Conservation (phyloP, 1,284 basidiomycete species). For the Cryptococcus sp. region DNA sequence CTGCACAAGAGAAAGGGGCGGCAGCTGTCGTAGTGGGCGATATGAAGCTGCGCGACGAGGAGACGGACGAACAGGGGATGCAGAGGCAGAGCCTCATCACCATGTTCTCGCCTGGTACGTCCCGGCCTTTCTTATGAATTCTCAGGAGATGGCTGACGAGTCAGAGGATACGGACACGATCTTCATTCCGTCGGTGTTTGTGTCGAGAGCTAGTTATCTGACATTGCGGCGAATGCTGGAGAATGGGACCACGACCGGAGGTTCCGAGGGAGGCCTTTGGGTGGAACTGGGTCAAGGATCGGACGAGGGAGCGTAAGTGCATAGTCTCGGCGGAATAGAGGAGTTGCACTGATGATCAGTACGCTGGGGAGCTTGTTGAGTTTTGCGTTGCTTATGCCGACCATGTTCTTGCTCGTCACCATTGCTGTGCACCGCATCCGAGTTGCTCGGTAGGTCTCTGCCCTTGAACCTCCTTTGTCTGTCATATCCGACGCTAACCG, state of each 20-base stretch:
- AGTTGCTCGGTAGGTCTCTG: slow-evolving; percentile 27
- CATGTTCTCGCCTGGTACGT: slow-evolving; percentile 71
- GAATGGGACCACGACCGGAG: slow-evolving; percentile 18
- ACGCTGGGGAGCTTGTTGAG: slow-evolving; percentile 40
- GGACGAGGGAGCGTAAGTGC: slow-evolving; percentile 41
- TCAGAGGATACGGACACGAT: slow-evolving; percentile 48
- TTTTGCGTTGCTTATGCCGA: slow-evolving; percentile 44
- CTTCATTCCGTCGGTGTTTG: slow-evolving; percentile 48
- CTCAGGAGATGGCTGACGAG: background rate
- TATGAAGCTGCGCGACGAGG: slow-evolving; percentile 30
- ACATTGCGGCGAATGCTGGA: slow-evolving; percentile 41
- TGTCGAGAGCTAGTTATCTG: slow-evolving; percentile 47
- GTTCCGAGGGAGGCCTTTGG: slow-evolving; percentile 17
- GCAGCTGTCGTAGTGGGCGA: slow-evolving; percentile 84
- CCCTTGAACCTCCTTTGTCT: background rate
- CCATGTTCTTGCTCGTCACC: slow-evolving; percentile 38
- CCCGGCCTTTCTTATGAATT: background rate
- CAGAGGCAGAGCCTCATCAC: slow-evolving; percentile 73
- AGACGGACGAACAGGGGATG: slow-evolving; percentile 55
- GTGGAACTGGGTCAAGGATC: slow-evolving; percentile 37
- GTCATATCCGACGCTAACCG: too few species aligned
- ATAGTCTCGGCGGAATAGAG: too few species aligned
- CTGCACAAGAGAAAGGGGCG: slow-evolving; percentile 77
- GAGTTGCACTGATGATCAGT: slow-evolving; percentile 18
- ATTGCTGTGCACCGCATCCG: slow-evolving; percentile 41